Conservation (phyloP, 306 rosid species). For the Trichosanthes cucumerina region DNA sequence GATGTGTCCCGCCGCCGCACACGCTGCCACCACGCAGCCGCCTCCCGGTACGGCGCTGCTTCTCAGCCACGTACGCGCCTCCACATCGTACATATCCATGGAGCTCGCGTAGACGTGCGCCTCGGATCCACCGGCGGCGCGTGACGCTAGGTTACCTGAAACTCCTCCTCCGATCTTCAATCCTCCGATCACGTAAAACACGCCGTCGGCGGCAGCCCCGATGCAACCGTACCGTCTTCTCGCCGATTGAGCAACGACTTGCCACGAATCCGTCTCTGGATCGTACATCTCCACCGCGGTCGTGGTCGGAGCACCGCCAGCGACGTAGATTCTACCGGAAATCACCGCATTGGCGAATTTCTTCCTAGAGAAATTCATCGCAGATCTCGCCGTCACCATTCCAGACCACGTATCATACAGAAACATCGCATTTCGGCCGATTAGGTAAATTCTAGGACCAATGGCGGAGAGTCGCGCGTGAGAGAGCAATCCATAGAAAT, state of each 20-base stretch:
- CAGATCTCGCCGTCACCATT: slow-evolving; percentile 23
- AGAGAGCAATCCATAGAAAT: slow-evolving; percentile 27
- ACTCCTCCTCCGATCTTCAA: slow-evolving; percentile 35
- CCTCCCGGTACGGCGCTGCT: slow-evolving; percentile 52
- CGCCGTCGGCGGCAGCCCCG: slow-evolving; percentile 45
- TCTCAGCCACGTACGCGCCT: slow-evolving; percentile 41
- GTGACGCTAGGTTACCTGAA: slow-evolving; percentile 17
- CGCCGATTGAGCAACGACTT: slow-evolving; percentile 32
- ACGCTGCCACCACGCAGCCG: slow-evolving; percentile 71
- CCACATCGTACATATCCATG: slow-evolving; percentile 69
- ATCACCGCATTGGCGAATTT: slow-evolving; percentile 47
- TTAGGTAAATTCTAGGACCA: slow-evolving; percentile 37
- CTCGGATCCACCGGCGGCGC: slow-evolving; percentile 22
- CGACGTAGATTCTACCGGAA: slow-evolving; percentile 41
- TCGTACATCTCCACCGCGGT: slow-evolving; percentile 50
- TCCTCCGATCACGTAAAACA: slow-evolving; percentile 57
- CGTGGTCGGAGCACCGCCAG: slow-evolving; percentile 37
- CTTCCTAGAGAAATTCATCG: slow-evolving; percentile 42
- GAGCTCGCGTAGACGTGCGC: slow-evolving; percentile 59
- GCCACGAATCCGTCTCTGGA: slow-evolving; percentile 34
- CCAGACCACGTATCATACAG: slow-evolving; percentile 55
- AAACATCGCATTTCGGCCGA: slow-evolving; percentile 42
- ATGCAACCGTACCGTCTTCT: slow-evolving; percentile 55
- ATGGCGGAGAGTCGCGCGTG: slow-evolving; percentile 46
- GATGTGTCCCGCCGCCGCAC: slow-evolving; percentile 26